Base-by-base conservation (phyloP, 23 red algal genomes). In the Agarophyton chilense region DNA sequence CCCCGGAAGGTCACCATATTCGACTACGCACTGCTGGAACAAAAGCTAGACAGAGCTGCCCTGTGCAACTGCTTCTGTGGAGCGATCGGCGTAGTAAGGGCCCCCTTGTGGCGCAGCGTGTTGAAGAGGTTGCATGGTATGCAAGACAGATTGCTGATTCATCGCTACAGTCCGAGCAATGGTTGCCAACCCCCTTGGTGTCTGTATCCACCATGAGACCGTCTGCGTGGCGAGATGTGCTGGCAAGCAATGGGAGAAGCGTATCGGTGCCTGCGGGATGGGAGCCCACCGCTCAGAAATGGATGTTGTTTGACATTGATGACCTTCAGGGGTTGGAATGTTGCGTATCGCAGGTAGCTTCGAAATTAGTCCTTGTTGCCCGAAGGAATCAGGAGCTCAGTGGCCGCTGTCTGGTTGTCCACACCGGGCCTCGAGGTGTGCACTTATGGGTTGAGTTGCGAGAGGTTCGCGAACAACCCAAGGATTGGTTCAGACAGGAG, bases 391-490 rank as follows among this genome's bases (percentile, higher is more conserved):
- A 38, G 41, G 78, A 95, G 79, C 54, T 95, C 29, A 86, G 78
- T 18, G 93, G 93, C 26, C 58, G 84, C 10, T 86, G 78, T 21
- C 26, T 92, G 35, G 86, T 95, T n/a, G 51, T 95, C 29, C 85
- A 72, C 29, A 84, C 93, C 16, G 93, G 93, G 29, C 93, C 93
- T 2, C 25, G 16, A 1, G 93, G 85, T 3, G 42, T 95, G 51
- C 93, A 95, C 52, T 31, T 95, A 10, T 95, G 93, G 93, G 86
- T 79, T 41, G 84, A 95, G 72, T 42, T 95, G 60, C 86, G 93
- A 4, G 93, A 95, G 43, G 67, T 80, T 9, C 78, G 93, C n/a
- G 22, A 58, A 18, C 51, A 84, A 10, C 85, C 93, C 18, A 43
- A 63, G 16, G 49, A 45, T 5, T 95, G 93, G 93, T 90, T 95